These are phyloP conservation scores for Cymbopogon flexuosus DNA, from an alignment of 202 grass and related monocot species.

Conservation along the genomic window DNA sequence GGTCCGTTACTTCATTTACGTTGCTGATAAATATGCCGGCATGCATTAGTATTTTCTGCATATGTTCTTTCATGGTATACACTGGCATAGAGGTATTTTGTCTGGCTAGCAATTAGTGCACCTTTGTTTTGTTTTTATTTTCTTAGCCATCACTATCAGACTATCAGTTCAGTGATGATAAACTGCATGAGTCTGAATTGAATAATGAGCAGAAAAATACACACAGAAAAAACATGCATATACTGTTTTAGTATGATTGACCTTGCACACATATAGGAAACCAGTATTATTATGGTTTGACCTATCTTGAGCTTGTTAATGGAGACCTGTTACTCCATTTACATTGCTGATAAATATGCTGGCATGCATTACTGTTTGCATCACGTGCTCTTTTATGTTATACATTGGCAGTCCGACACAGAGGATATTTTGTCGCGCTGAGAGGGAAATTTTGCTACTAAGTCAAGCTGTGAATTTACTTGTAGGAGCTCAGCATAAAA, in stretches of 20 bases:
- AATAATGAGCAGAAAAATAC: background rate
- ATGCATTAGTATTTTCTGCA: background rate
- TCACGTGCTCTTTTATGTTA: background rate
- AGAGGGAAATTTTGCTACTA: background rate
- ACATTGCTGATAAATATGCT: background rate
- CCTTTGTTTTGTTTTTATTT: background rate
- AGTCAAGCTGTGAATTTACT: constrained; percentile 21
- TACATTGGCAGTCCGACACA: background rate
- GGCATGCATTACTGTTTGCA: background rate
- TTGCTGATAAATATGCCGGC: background rate
- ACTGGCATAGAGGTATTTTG: background rate
- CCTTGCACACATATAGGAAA: background rate
- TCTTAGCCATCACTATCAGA: background rate
- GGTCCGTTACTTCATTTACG: background rate
- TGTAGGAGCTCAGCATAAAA: background rate
- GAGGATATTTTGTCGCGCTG: background rate
- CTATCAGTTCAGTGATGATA: background rate
- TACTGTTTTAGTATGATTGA: background rate
- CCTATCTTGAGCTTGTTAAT: constrained; percentile 11
- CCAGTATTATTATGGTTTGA: constrained; percentile 4
- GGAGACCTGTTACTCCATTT: background rate
- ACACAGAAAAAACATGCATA: background rate
- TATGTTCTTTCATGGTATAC: background rate
- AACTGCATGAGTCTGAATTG: background rate
- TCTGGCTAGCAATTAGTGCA: background rate